Conservation (phyloP, 805 yeast genomes). For the Myxozyma nipponensis region DNA sequence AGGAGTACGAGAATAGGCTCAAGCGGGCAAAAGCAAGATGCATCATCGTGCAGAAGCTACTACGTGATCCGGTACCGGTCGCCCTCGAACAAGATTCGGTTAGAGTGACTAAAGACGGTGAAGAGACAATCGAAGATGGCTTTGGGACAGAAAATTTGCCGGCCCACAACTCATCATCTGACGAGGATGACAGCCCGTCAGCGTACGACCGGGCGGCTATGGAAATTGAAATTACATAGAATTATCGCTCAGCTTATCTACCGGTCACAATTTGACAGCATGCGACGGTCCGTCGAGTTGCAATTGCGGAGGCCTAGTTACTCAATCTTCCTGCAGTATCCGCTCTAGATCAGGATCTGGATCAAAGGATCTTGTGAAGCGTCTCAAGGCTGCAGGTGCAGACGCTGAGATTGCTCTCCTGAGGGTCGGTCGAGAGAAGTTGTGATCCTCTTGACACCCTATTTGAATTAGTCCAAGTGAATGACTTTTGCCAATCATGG, state of each 20-base stretch:
- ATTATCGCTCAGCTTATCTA: conserved; percentile 1
- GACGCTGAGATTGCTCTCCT: conserved; percentile 20
- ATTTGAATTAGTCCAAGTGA: too few species aligned
- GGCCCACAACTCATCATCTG: not conserved
- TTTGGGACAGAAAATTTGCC: too few species aligned
- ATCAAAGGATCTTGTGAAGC: conserved; percentile 15
- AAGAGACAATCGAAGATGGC: conserved; percentile 37
- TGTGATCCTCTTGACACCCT: too few species aligned
- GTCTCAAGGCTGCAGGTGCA: conserved; percentile 26
- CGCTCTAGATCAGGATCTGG: too few species aligned
- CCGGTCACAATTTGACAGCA: conserved; percentile 17
- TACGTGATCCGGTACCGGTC: conserved; percentile 33
- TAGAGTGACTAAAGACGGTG: conserved; percentile 36
- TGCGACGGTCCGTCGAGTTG: too few species aligned
- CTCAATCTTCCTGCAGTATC: too few species aligned
- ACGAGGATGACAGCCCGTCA: not conserved
- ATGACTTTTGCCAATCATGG: too few species aligned
- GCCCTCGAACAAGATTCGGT: conserved; percentile 37
- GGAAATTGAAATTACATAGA: conserved; percentile 20
- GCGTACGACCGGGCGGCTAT: conserved; percentile 6
- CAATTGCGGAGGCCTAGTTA: too few species aligned
- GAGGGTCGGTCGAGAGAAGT: too few species aligned
- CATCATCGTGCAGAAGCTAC: conserved; percentile 45
- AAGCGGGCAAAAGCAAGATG: conserved; percentile 59
- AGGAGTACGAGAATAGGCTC: conserved; percentile 49